Conservation (phyloP, 1,284 basidiomycete species). For the Peniophora sp. region DNA sequence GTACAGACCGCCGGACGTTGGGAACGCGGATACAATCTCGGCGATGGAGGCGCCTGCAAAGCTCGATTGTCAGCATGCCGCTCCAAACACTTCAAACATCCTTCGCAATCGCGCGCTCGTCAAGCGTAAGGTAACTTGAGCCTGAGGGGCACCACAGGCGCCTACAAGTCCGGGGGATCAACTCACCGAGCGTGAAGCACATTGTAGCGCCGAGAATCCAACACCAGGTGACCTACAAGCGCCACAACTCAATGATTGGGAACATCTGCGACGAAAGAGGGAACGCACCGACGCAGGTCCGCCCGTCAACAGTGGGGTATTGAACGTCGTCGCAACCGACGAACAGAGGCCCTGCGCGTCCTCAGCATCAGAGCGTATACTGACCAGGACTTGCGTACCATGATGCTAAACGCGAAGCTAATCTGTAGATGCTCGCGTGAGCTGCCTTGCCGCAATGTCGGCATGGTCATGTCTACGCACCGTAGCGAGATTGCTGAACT, state of each 20-base stretch:
- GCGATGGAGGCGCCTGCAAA: slow-evolving; percentile 58
- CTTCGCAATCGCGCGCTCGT: too few species aligned
- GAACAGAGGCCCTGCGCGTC: slow-evolving; percentile 59
- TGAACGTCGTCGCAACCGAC: slow-evolving; percentile 75
- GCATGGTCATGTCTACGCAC: slow-evolving; percentile 24
- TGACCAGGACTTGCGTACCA: slow-evolving; percentile 32
- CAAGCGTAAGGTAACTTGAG: too few species aligned
- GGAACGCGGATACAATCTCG: slow-evolving; percentile 75
- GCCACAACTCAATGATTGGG: not conserved
- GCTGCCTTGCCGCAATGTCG: not conserved
- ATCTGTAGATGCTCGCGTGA: slow-evolving; percentile 32
- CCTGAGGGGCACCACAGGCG: not conserved
- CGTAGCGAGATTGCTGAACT: slow-evolving; percentile 76
- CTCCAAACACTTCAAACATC: too few species aligned
- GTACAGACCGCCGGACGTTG: slow-evolving; percentile 78
- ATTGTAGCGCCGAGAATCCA: slow-evolving; percentile 74
- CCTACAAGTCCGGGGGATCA: not conserved
- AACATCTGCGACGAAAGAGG: not conserved
- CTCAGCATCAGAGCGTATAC: not conserved
- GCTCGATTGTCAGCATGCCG: too few species aligned
- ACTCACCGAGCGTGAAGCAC: slow-evolving; percentile 62
- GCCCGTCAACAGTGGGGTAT: slow-evolving; percentile 68
- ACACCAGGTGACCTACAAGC: slow-evolving; percentile 65
- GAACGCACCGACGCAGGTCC: slow-evolving; percentile 66
- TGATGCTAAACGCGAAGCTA: slow-evolving; percentile 73